Evolutionary conservation across 1,284 basidiomycete genomes (phyloP), one percentile per base, ranked within the genome.

Genomic region (Tylopilus sp.): DNA sequence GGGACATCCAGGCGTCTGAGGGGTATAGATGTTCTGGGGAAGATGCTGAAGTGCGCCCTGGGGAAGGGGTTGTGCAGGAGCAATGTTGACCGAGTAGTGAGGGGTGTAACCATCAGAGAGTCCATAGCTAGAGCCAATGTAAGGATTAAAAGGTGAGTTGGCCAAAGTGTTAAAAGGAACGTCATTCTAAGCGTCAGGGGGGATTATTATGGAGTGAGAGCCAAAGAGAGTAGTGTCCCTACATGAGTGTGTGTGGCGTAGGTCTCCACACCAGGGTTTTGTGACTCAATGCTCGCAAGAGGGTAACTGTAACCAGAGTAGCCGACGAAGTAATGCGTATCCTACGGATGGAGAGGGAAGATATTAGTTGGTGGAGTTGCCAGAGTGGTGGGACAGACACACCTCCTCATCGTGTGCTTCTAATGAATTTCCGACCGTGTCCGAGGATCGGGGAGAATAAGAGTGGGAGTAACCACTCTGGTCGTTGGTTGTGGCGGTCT

Each of bases 191-290:
- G 28, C 3, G 29, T 10, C 34, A 43, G 30, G 5, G 33, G 29
- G 10, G 19, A 28, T 33, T 6, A 18, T 51, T 39, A 55, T 29
- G 2, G 6, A 28, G 18, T 26, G 40, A 15, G 29, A 13, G 31
- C 8, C 28, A 48, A 28, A 30, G 7, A 28, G 13, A 35, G 16
- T 11, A 29, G 10, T 10, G 31, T 21, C 10, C 47, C 4, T 11
- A 61, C 59, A 39, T 52, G 11, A n/a, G 10, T 28, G 41, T 43
- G 47, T 1, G 57, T 52, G 46, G 59, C 41, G 41, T 43, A 46
- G 1, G 40, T 33, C 35, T 16, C 40, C 5, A 36, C 34, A 28
- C 29, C 19, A 21, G 30, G 13, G 30, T 25, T 28, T 13, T 51
- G 49, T n/a, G 29, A 44, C 4, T 44, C 44, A 4, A 44, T 35